These are phyloP conservation scores for Oldenlandia corymbosa DNA, from an alignment of 257 asterid species.

Conservation along the genomic window DNA sequence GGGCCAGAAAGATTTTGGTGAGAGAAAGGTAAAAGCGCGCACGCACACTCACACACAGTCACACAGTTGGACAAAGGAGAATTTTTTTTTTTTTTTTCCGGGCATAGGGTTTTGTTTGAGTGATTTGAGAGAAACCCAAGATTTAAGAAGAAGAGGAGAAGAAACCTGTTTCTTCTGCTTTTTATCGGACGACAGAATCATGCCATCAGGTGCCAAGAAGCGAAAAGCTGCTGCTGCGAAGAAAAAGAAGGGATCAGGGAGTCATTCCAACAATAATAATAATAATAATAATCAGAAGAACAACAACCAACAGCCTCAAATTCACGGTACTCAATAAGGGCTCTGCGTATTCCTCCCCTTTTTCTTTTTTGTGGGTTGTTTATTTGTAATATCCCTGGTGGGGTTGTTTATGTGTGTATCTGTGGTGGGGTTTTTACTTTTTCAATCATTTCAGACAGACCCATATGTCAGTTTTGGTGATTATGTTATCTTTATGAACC, in stretches of 20 bases:
- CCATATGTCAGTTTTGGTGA: constrained; percentile 21
- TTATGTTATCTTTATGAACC: constrained; percentile 15
- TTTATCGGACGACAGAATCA: constrained; percentile 25
- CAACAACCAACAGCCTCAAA: constrained; percentile 1
- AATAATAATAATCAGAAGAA: constrained; percentile 6
- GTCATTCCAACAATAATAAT: too few species aligned
- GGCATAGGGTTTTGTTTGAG: too few species aligned
- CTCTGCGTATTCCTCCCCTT: background rate
- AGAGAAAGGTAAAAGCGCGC: too few species aligned
- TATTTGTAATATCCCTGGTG: background rate
- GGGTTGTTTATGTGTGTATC: background rate
- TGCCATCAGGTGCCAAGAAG: constrained; percentile 75
- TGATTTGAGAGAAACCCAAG: background rate
- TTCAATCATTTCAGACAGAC: constrained; percentile 2
- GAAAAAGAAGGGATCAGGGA: constrained; percentile 37
- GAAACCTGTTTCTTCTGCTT: too few species aligned
- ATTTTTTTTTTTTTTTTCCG: too few species aligned
- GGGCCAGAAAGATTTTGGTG: too few species aligned
- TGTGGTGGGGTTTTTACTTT: constrained; percentile 5
- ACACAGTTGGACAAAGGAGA: too few species aligned
- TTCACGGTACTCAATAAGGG: constrained; percentile 10
- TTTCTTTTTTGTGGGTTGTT: too few species aligned
- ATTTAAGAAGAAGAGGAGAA: background rate
- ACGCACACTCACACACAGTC: too few species aligned
- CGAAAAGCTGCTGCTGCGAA: constrained; percentile 64